phyloP scores from a whole-genome alignment of 2,329 filamentous ascomycete genomes.

The Fusarium pseudocircinatum region DNA sequence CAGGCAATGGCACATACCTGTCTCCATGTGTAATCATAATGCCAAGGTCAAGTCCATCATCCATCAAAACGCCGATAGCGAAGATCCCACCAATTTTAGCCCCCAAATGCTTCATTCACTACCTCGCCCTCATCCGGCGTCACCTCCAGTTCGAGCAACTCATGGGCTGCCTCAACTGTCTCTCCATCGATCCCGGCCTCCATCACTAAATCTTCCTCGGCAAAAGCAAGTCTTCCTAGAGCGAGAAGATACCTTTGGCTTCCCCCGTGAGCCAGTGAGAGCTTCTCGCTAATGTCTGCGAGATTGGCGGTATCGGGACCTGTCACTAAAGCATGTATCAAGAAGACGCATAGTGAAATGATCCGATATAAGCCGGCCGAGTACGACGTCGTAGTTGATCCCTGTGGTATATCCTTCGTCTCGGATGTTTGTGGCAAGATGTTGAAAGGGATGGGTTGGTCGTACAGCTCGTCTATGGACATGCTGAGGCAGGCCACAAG shows the following conservation, averaged over 20 bases:
- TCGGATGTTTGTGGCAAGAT: constrained; percentile 45
- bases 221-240: constrained; percentile 85
- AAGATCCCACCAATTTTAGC: constrained; percentile 32
- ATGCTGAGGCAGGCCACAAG: constrained; percentile 71
- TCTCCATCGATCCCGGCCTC: constrained; percentile 81
- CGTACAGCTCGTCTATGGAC: constrained; percentile 80
- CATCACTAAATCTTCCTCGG: constrained; percentile 78
- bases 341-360: constrained; percentile 58
- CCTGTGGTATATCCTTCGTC: background rate
- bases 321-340: constrained; percentile 64
- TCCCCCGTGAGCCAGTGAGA: constrained; percentile 75
- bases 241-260: constrained; percentile 84
- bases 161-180: constrained; percentile 82
- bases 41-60: background rate
- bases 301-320: constrained; percentile 55
- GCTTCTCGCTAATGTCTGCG: constrained; percentile 74
- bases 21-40: background rate
- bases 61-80: constrained; percentile 28
- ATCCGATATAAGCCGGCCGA: constrained; percentile 53
- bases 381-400: constrained; percentile 26
- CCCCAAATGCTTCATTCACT: constrained; percentile 54
- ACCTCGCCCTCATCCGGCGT: constrained; percentile 74
- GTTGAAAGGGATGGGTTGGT: constrained; percentile 58
- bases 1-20: background rate
- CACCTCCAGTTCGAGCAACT: constrained; percentile 81